A percentile compares a stretch with the other conserved stretches of the same genome.
These are phyloP conservation scores for Diaporthe nobilis DNA, from an alignment of 2,329 filamentous ascomycete genomes.

Conservation along the genomic window DNA sequence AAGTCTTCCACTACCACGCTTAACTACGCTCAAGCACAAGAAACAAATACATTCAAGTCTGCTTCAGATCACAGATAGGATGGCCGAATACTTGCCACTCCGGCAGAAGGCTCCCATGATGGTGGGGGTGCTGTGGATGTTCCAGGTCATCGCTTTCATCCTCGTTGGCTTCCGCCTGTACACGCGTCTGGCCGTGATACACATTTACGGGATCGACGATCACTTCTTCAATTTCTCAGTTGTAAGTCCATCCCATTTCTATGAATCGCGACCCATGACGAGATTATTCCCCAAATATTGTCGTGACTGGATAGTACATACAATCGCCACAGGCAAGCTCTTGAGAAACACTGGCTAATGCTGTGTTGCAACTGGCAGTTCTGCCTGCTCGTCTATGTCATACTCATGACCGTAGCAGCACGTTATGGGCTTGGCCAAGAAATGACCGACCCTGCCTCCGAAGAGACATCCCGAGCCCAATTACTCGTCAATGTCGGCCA, in stretches of 20 bases:
- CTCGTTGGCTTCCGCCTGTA: constrained; percentile 41
- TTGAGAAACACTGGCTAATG: not conserved
- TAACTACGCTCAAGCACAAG: not conserved
- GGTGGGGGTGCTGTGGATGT: constrained; percentile 36
- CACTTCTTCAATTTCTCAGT: constrained; percentile 37
- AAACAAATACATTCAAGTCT: not conserved
- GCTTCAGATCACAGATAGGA: rapidly evolving
- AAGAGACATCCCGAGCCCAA: not conserved
- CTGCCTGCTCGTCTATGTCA: constrained; percentile 26
- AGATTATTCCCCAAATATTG: too few relatives aligned
- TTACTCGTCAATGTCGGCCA: constrained; percentile 32
- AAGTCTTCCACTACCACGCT: not conserved
- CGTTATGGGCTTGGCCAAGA: constrained; percentile 22
- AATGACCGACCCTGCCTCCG: not conserved
- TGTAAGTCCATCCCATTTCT: not conserved
- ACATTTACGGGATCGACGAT: constrained; percentile 38
- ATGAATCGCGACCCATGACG: not conserved
- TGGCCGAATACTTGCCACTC: not conserved
- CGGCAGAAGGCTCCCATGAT: constrained; percentile 20
- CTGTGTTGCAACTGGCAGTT: not conserved
- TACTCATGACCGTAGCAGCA: constrained; percentile 32
- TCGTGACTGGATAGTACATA: not conserved
- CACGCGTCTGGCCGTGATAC: constrained; percentile 36
- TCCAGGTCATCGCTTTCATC: constrained; percentile 34
- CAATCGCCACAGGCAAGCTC: too few relatives aligned